These are phyloP conservation scores for Hypoxylon crocopeplum DNA, from an alignment of 495 filamentous ascomycete genomes.

Conservation along the genomic window DNA sequence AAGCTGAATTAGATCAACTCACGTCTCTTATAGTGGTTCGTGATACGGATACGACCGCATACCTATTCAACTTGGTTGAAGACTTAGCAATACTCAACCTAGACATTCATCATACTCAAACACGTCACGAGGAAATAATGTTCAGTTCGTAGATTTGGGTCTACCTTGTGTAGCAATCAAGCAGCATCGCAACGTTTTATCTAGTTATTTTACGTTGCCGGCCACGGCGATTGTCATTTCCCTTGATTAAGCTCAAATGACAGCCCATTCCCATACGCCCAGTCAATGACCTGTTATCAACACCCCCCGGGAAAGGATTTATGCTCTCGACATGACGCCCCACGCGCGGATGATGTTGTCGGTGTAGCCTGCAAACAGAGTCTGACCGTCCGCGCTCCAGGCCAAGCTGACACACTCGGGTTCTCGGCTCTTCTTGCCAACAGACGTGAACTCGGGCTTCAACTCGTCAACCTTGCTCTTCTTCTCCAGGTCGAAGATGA, in stretches of 20 bases:
- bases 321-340: constrained; percentile 88
- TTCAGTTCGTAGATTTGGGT: constrained; percentile 46
- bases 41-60: too few relatives aligned
- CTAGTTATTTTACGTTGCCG: constrained; percentile 36
- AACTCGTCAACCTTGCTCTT: constrained; percentile 99
- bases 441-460: constrained; percentile 95
- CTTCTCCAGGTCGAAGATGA: constrained; percentile 99
- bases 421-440: constrained; percentile 98
- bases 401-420: constrained; percentile 97
- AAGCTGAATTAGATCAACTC: too few relatives aligned
- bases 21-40: too few relatives aligned
- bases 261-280: constrained; percentile 45
- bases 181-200: constrained; percentile 35
- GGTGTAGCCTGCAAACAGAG: constrained; percentile 98
- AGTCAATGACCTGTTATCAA: constrained; percentile 43
- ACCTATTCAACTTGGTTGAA: too few relatives aligned
- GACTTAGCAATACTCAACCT: too few relatives aligned
- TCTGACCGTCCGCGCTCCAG: constrained; percentile 98
- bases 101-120: constrained; percentile 2
- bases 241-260: constrained; percentile 45
- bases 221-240: constrained; percentile 42
- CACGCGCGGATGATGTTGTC: constrained; percentile 99
- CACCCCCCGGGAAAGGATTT: constrained; percentile 43
- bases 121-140: constrained; percentile 17
- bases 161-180: constrained; percentile 40